Evolutionary conservation across 352 stramenopile species (phyloP).

Genomic region (Phytophthora pistaciae): DNA sequence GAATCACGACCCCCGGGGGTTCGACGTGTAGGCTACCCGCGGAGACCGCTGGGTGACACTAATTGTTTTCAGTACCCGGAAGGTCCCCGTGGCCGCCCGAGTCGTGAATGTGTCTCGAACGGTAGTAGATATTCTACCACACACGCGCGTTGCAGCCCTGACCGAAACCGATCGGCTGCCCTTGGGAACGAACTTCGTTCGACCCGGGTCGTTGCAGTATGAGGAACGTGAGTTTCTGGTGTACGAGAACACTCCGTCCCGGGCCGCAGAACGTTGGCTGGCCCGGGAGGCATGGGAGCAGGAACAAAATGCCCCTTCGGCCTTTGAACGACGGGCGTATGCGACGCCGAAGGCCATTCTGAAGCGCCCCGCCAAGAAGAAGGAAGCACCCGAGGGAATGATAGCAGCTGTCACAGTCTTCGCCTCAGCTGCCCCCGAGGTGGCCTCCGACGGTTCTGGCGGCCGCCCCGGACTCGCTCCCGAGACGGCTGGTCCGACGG

Average conservation of each 20-base stretch:
- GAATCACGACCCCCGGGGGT: background rate
- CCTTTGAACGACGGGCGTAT: background rate
- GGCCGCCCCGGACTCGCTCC: no score
- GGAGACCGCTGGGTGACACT: background rate
- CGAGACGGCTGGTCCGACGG: no score
- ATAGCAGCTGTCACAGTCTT: no score
- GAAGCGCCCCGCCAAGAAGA: background rate
- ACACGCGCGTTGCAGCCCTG: background rate
- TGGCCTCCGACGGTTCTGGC: no score
- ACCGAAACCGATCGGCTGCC: background rate
- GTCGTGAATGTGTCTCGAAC: conserved; percentile 1
- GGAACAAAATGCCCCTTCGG: background rate
- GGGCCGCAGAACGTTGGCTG: background rate
- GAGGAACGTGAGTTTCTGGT: conserved; percentile 1
- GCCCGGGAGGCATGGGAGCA: background rate
- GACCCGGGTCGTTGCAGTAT: background rate
- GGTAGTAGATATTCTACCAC: background rate
- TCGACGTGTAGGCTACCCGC: background rate
- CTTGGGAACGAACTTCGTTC: conserved; percentile 5
- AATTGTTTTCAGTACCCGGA: background rate
- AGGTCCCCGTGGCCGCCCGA: background rate
- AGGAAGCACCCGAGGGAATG: background rate
- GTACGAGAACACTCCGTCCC: background rate
- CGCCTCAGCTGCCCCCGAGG: no score
- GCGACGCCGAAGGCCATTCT: background rate